Conservation (phyloP, 306 rosid species). For the Acacia crassicarpa region DNA sequence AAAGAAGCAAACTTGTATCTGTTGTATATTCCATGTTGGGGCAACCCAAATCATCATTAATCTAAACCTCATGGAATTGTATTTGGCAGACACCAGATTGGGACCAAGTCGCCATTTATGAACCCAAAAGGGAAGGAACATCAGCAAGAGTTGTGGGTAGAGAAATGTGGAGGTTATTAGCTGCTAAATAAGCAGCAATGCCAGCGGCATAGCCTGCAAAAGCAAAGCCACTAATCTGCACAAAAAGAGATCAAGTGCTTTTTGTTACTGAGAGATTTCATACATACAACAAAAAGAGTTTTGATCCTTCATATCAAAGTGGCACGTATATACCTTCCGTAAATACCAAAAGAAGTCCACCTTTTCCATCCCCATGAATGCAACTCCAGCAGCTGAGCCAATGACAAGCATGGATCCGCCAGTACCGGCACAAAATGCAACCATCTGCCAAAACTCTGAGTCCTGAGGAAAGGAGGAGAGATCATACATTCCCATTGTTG, state of each 20-base stretch:
- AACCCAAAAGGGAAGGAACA: constrained; percentile 69
- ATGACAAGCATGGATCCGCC: constrained; percentile 96
- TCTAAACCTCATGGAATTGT: background rate
- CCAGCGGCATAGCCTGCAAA: constrained; percentile 95
- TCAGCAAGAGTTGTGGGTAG: constrained; percentile 73
- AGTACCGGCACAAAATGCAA: constrained; percentile 90
- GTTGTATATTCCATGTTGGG: background rate
- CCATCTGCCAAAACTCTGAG: constrained; percentile 92
- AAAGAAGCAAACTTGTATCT: background rate
- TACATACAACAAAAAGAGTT: background rate
- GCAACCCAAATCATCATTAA: constrained; percentile 21
- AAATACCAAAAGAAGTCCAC: constrained; percentile 97
- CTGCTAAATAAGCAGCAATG: constrained; percentile 70
- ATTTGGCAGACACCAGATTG: constrained; percentile 11
- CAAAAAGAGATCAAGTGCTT: constrained; percentile 11
- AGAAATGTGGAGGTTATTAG: constrained; percentile 60
- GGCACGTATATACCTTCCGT: constrained; percentile 55
- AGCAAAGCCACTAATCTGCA: constrained; percentile 94
- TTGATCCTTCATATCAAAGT: background rate
- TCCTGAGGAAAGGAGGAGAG: constrained; percentile 79
- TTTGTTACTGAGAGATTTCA: constrained; percentile 14
- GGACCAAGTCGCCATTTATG: constrained; percentile 29
- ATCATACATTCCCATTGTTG: constrained; percentile 94
- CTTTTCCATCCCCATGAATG: constrained; percentile 99
- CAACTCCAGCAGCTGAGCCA: constrained; percentile 98